These are phyloP conservation scores for Sugiyamaella xylanicola DNA, from an alignment of 1,139 yeast species.

Conservation along the genomic window DNA sequence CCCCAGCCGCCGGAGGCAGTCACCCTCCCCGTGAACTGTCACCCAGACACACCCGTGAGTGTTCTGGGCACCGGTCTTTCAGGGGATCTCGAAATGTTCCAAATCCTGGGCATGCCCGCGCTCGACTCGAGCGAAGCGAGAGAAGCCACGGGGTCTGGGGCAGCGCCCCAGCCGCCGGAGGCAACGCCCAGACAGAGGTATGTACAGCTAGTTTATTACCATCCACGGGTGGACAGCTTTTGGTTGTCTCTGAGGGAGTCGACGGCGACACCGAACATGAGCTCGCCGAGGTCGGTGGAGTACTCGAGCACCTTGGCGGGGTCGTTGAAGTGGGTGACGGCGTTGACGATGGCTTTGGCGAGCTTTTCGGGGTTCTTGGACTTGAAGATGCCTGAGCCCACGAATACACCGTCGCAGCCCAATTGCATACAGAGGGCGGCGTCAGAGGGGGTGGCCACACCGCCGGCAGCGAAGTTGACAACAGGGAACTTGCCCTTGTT, in stretches of 20 bases:
- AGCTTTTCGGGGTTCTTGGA: slow-evolving; percentile 72
- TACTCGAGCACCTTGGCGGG: slow-evolving; percentile 66
- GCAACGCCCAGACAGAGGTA: background rate
- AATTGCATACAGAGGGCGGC: slow-evolving; percentile 88
- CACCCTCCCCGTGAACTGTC: too few relatives aligned
- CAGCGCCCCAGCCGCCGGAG: slow-evolving; percentile 5
- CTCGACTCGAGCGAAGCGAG: background rate
- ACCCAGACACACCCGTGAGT: too few relatives aligned
- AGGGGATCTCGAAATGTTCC: too few relatives aligned
- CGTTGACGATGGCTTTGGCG: slow-evolving; percentile 80
- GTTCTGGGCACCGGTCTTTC: too few relatives aligned
- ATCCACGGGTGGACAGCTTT: slow-evolving; percentile 50
- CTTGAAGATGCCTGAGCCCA: slow-evolving; percentile 87
- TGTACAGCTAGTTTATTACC: slow-evolving; percentile 41
- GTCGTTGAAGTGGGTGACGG: slow-evolving; percentile 74
- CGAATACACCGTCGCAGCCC: slow-evolving; percentile 91
- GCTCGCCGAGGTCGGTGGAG: slow-evolving; percentile 74
- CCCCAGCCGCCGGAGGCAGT: background rate
- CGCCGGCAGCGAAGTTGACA: slow-evolving; percentile 89
- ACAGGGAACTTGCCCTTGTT: slow-evolving; percentile 71
- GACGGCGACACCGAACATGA: slow-evolving; percentile 70
- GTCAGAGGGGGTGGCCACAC: slow-evolving; percentile 87
- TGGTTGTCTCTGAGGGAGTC: slow-evolving; percentile 53
- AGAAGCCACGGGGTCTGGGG: slow-evolving; percentile 3
- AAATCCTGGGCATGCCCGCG: background rate